Evolutionary conservation across 257 asterid genomes (phyloP), one percentile per base, ranked within the genome.

Genomic region (Przewalskia tangutica): DNA sequence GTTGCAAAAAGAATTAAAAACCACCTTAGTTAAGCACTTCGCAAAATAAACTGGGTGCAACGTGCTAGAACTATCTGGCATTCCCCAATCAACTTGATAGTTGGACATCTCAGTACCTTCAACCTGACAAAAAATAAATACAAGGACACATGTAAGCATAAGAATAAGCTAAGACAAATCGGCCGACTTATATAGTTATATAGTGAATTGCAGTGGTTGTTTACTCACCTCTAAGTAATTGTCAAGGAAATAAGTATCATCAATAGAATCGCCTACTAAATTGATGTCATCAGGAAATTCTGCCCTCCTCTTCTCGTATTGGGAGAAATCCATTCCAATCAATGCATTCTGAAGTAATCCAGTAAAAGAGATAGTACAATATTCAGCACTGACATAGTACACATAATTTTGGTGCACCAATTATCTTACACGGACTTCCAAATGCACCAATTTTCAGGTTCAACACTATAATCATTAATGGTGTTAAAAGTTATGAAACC

Each of bases 41-140:
- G 97, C 88, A 79, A 93, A 93, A 89, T 93, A 88, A 85, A 88
- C 83, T 70, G 98, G 98, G 86, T 93, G 98, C 68, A 88, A 86
- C 93, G 80, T 77, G 83, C 70, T 81, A 18, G 91, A 85, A 82
- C 85, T 83, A 59, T 84, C 88, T 51, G 95, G 92, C 93, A 86
- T 89, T 68, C 90, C 92, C 97, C 93, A 90, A 77, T 89, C 91
- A 77, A 77, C 85, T 83, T 58, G 86, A 53, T 77, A 59, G 68
- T 85, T 89, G 20, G 82, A 79, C 81, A 76, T 83, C 84, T 88
- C 91, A 81, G 86, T 81, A 87, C 88, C 87, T 77, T 90, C 92
- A n/a, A 83, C 83, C 95, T 93, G 89, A 82, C 73, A 48, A 84
- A 64, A 77, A 16, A 18, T 40, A 16, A 56, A 53, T 20, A 56